Evolutionary conservation across 768 basidiomycete species (phyloP).

Genomic region (Pisolithus orientalis): DNA sequence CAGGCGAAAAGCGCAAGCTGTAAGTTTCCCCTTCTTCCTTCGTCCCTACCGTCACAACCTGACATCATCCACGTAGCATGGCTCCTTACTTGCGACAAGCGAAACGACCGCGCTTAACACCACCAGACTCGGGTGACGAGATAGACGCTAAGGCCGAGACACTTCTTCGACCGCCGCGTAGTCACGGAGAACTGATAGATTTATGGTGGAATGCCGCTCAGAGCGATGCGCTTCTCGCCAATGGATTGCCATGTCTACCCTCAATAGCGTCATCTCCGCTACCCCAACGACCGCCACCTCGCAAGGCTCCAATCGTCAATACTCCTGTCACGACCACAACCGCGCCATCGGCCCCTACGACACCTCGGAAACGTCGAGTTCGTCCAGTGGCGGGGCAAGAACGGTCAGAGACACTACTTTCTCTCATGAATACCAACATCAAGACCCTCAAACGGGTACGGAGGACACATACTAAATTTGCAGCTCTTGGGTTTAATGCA

Average conservation of each 20-base stretch:
- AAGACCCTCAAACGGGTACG: conserved; percentile 67
- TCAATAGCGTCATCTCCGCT: conserved; percentile 17
- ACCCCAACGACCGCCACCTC: conserved; percentile 3
- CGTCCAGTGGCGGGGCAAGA: conserved; percentile 15
- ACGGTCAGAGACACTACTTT: conserved; percentile 40
- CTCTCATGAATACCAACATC: conserved; percentile 71
- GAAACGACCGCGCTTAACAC: conserved; percentile 53
- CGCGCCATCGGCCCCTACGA: conserved; percentile 6
- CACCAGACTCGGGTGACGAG: conserved; percentile 34
- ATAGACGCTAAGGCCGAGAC: neutral
- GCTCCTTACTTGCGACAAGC: conserved; percentile 37
- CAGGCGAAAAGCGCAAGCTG: conserved; percentile 65
- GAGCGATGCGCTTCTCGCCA: conserved; percentile 53
- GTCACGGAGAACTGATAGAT: conserved; percentile 41
- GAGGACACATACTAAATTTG: conserved; percentile 66
- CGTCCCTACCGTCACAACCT: neutral
- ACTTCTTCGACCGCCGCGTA: conserved; percentile 14
- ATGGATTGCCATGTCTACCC: conserved; percentile 55
- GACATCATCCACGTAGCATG: conserved; percentile 20
- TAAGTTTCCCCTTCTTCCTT: conserved; percentile 22
- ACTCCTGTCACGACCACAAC: neutral
- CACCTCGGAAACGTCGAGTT: conserved; percentile 23
- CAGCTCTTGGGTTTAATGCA: conserved; percentile 41
- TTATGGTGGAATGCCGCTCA: conserved; percentile 75
- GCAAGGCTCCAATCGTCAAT: neutral